These are phyloP conservation scores for Trichoderma citrinoviride DNA, from an alignment of 2,329 filamentous ascomycete species.

Conservation along the genomic window DNA sequence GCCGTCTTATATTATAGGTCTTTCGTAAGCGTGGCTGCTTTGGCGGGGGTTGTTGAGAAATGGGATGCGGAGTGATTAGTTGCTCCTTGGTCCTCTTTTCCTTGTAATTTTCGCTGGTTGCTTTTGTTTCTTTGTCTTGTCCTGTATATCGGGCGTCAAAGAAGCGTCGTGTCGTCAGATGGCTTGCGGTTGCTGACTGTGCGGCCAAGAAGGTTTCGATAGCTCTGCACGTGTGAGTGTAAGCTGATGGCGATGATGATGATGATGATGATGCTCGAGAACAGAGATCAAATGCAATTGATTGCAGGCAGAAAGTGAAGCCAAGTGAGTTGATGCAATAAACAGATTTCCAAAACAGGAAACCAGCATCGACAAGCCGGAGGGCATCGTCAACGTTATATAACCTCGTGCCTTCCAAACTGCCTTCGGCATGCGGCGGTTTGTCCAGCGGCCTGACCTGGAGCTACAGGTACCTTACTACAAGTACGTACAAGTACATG, in stretches of 20 bases:
- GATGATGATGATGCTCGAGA: too few species aligned
- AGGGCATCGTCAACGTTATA: slow-evolving; percentile 14
- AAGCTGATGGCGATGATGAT: slow-evolving; percentile 5
- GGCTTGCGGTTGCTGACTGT: not conserved
- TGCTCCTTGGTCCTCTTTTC: too few species aligned
- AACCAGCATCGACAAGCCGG: not conserved
- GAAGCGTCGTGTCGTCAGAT: too few species aligned
- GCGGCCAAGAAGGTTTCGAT: slow-evolving; percentile 14
- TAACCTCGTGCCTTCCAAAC: not conserved
- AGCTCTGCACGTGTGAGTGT: slow-evolving; percentile 4
- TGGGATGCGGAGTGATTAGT: too few species aligned
- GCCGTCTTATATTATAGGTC: too few species aligned
- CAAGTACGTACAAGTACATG: too few species aligned
- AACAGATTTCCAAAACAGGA: slow-evolving; percentile 16
- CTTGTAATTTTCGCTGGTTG: too few species aligned
- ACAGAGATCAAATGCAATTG: not conserved
- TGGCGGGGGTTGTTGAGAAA: too few species aligned
- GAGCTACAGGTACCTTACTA: slow-evolving; percentile 2
- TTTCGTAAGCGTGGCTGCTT: too few species aligned
- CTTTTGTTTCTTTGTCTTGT: not conserved
- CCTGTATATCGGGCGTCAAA: too few species aligned
- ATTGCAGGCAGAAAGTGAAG: not conserved
- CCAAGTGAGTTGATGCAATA: not conserved
- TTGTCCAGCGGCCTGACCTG: not conserved
- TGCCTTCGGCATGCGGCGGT: slow-evolving; percentile 20